Conservation (phyloP, 176 grass and related monocot genomes). For the Cenchrus fungigraminus region DNA sequence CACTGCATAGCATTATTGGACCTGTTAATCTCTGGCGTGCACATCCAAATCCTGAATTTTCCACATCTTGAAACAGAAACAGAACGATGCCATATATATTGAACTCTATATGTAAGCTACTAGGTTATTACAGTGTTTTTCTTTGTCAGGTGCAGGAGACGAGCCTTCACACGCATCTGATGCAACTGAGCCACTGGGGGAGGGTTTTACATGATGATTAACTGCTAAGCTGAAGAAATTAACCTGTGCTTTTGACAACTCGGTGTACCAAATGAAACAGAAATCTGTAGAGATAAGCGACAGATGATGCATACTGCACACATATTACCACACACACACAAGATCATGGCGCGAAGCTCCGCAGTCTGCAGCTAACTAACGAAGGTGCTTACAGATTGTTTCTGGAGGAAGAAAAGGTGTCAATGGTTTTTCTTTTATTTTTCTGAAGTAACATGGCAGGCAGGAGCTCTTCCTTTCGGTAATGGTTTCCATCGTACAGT, state of each 20-base stretch:
- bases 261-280: not conserved
- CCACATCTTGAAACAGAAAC: not conserved
- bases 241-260: not conserved
- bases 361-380: not conserved
- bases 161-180: conserved; percentile 36
- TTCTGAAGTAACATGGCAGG: too few species aligned
- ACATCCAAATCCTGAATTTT: not conserved
- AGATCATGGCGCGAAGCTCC: not conserved
- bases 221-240: not conserved
- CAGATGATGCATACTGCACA: not conserved
- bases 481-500: not conserved
- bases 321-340: not conserved
- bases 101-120: not conserved
- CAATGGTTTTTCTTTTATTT: not conserved
- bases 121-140: conserved; percentile 11
- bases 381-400: not conserved
- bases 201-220: conserved; percentile 23
- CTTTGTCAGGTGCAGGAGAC: conserved; percentile 48
- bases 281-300: not conserved
- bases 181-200: conserved; percentile 44
- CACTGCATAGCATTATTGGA: not conserved
- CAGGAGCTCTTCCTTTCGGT: not conserved
- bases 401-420: not conserved
- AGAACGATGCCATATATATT: not conserved
- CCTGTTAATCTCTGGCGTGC: not conserved